Percentiles rank a stretch among this genome's conserved stretches.
These are phyloP conservation scores for Chloromonas sp. DNA, from an alignment of 163 green algal species.

Conservation along the genomic window DNA sequence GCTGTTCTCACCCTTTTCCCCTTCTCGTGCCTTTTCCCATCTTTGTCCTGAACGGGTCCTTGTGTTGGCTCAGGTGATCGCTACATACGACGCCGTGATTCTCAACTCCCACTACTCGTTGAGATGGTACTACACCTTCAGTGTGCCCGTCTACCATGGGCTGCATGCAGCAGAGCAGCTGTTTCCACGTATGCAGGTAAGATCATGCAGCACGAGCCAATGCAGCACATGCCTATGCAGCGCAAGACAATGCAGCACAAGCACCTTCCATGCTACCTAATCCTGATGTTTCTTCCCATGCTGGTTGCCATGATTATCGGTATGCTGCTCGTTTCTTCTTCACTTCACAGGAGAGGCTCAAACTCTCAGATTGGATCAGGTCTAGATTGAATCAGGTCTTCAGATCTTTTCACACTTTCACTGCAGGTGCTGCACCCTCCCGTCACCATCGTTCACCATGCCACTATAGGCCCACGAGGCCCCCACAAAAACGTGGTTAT, in stretches of 20 bases:
- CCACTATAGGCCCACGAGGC: not conserved
- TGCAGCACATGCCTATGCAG: too few species aligned
- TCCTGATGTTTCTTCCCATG: too few species aligned
- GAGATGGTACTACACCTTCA: conserved; percentile 3
- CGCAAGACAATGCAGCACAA: too few species aligned
- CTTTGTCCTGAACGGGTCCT: not conserved
- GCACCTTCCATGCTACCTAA: too few species aligned
- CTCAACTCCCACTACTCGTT: conserved; percentile 5
- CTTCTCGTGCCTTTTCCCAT: too few species aligned
- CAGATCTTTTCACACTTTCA: too few species aligned
- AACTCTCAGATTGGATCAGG: too few species aligned
- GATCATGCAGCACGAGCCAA: not conserved
- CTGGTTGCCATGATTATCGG: too few species aligned
- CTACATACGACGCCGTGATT: not conserved
- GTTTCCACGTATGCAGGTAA: not conserved
- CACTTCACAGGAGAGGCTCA: too few species aligned
- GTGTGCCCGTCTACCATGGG: not conserved
- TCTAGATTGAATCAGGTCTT: too few species aligned
- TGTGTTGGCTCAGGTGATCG: not conserved
- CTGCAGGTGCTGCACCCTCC: not conserved
- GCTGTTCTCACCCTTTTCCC: too few species aligned
- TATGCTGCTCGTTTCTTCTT: too few species aligned
- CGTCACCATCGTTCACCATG: not conserved
- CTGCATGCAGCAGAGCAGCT: not conserved
- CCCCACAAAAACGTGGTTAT: not conserved